Conservation (phyloP, 2,329 filamentous ascomycete genomes). For the Amauroascus niger region DNA sequence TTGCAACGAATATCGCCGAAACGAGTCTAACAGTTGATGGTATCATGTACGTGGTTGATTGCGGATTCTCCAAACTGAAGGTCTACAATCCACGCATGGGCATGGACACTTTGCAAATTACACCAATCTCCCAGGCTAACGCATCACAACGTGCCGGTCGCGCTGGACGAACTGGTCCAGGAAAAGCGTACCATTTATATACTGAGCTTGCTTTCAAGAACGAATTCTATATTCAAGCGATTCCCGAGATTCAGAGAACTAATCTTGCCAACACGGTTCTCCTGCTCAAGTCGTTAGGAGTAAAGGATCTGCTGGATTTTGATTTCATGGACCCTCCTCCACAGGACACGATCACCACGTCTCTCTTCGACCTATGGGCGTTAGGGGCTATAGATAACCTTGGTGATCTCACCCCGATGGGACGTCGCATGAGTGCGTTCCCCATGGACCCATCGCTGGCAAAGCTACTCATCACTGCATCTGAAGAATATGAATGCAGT, state of each 20-base stretch:
- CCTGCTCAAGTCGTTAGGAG: constrained; percentile 84
- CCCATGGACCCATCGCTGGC: constrained; percentile 96
- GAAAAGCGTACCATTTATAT: constrained; percentile 87
- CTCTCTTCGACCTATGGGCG: constrained; percentile 94
- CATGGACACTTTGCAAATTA: constrained; percentile 97
- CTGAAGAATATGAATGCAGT: constrained; percentile 80
- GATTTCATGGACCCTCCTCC: constrained; percentile 99
- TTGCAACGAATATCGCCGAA: constrained; percentile 97
- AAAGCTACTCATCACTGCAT: constrained; percentile 86
- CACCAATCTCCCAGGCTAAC: constrained; percentile 94
- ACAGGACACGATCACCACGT: constrained; percentile 94
- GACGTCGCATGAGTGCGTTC: constrained; percentile 89
- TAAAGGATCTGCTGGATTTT: constrained; percentile 89
- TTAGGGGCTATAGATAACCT: constrained; percentile 88
- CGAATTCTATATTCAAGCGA: constrained; percentile 92
- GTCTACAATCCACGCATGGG: constrained; percentile 99
- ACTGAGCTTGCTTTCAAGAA: constrained; percentile 93
- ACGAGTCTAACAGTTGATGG: constrained; percentile 96
- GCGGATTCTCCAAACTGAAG: constrained; percentile 93
- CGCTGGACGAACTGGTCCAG: constrained; percentile 86
- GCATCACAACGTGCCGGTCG: constrained; percentile 86
- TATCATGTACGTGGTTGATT: constrained; percentile 98
- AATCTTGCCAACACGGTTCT: constrained; percentile 93
- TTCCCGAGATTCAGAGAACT: constrained; percentile 93
- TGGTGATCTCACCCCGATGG: constrained; percentile 78